A percentile compares a stretch with the other conserved stretches of the same genome.
phyloP scores from a whole-genome alignment of 257 asterid species.

The Nicotiana tomentosiformis region DNA sequence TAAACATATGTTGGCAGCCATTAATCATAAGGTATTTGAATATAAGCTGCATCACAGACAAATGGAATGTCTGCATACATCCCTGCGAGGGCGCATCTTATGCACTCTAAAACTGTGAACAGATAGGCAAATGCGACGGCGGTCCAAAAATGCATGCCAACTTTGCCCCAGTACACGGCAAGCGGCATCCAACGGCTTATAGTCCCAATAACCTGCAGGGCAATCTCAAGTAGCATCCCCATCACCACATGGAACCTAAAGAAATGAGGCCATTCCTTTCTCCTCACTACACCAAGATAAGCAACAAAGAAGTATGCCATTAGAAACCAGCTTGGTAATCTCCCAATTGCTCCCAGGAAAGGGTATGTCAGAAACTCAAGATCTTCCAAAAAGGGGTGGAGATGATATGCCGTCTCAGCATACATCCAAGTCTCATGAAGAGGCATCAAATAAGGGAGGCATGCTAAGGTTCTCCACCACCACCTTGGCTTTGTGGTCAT shows the following conservation, averaged over 20 bases:
- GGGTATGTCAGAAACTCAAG: slow-evolving; percentile 68
- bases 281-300: slow-evolving; percentile 79
- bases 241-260: slow-evolving; percentile 83
- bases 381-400: slow-evolving; percentile 67
- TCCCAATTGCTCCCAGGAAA: slow-evolving; percentile 55
- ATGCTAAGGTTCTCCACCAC: slow-evolving; percentile 92
- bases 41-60: slow-evolving; percentile 88
- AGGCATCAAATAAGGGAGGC: slow-evolving; percentile 89
- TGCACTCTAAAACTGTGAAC: slow-evolving; percentile 79
- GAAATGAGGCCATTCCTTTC: slow-evolving; percentile 95
- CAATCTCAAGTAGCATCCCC: slow-evolving; percentile 92
- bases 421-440: slow-evolving; percentile 94
- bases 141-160: slow-evolving; percentile 88
- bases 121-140: slow-evolving; percentile 58
- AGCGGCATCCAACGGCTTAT: slow-evolving; percentile 88
- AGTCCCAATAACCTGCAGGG: slow-evolving; percentile 73
- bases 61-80: slow-evolving; percentile 88
- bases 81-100: slow-evolving; percentile 77
- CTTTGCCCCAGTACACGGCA: slow-evolving; percentile 71
- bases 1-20: not conserved
- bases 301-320: slow-evolving; percentile 84
- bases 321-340: slow-evolving; percentile 76
- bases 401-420: slow-evolving; percentile 74
- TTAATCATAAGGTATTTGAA: slow-evolving; percentile 83
- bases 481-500: slow-evolving; percentile 77